Evolutionary conservation across 2,329 filamentous ascomycete species (phyloP).

Genomic region (Phaeosphaeria sp.): DNA sequence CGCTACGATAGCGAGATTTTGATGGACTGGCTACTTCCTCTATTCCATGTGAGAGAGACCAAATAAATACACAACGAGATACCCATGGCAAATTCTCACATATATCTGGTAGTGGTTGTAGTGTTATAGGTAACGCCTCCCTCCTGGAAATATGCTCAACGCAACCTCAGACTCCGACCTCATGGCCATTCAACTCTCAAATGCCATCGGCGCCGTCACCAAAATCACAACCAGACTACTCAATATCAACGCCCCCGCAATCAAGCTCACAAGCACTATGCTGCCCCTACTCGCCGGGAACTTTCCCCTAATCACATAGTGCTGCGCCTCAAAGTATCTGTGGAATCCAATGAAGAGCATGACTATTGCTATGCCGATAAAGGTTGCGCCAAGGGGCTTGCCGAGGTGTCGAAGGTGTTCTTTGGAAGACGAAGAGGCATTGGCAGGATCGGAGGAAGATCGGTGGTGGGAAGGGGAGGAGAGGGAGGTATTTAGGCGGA

Average conservation of each 20-base stretch:
- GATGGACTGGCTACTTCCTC: conserved; percentile 3
- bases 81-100: conserved; percentile 15
- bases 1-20: conserved; percentile 5
- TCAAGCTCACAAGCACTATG: conserved; percentile 70
- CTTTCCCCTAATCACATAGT: conserved; percentile 80
- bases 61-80: conserved; percentile 24
- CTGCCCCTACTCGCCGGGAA: conserved; percentile 81
- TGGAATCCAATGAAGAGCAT: conserved; percentile 79
- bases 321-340: conserved; percentile 77
- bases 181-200: too few species aligned
- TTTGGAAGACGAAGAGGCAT: conserved; percentile 9
- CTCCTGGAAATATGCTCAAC: too few species aligned
- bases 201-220: conserved; percentile 57
- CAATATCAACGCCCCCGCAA: conserved; percentile 67
- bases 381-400: conserved; percentile 67
- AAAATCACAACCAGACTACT: conserved; percentile 66
- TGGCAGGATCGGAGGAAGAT: too few species aligned
- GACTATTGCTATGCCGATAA: conserved; percentile 76
- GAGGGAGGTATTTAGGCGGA: conserved; percentile 73
- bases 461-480: conserved; percentile 11
- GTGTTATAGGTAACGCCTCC: too few species aligned
- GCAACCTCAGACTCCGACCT: too few species aligned
- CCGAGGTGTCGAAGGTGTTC: conserved; percentile 36
- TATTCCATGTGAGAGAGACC: conserved; percentile 11
- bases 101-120: too few species aligned